Evolutionary conservation across 2,329 filamentous ascomycete species (phyloP).

Genomic region (Parafenestella ontariensis): DNA sequence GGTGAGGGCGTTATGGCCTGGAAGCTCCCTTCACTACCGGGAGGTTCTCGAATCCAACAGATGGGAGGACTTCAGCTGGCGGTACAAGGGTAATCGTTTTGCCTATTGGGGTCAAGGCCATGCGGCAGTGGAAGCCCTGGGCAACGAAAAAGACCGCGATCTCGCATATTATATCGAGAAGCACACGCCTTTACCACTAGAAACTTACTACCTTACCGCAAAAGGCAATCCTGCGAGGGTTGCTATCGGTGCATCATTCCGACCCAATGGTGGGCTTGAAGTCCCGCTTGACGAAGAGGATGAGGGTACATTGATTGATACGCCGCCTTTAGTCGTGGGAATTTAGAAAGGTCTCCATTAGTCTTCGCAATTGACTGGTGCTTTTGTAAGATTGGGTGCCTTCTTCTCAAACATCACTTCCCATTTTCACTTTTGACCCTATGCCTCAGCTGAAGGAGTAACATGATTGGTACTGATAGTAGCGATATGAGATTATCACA

Average conservation of each 20-base stretch:
- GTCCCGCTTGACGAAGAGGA: not conserved
- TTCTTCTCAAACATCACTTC: not conserved
- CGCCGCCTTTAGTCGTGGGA: not conserved
- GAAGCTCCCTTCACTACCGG: conserved; percentile 7
- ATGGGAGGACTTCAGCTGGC: conserved; percentile 8
- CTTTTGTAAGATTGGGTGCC: no score
- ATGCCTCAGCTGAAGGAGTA: not conserved
- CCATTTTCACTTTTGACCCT: not conserved
- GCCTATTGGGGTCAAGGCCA: not conserved
- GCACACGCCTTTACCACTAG: not conserved
- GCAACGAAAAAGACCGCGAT: not conserved
- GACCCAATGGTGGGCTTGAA: not conserved
- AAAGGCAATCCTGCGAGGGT: not conserved
- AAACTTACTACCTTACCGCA: not conserved
- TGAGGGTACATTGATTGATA: not conserved
- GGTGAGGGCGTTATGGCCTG: conserved; percentile 6
- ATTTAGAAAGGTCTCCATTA: no score
- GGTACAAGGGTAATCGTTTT: not conserved
- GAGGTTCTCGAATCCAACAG: conserved; percentile 5
- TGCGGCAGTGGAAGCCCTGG: not conserved
- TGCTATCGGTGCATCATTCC: not conserved
- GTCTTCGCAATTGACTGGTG: no score
- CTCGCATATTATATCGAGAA: not conserved
- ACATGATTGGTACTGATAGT: not conserved
- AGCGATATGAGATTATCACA: not conserved